A percentile compares a stretch with the other conserved stretches of the same genome.
phyloP scores from a whole-genome alignment of 2,329 filamentous ascomycete species.

The Trichoderma brevicompactum region DNA sequence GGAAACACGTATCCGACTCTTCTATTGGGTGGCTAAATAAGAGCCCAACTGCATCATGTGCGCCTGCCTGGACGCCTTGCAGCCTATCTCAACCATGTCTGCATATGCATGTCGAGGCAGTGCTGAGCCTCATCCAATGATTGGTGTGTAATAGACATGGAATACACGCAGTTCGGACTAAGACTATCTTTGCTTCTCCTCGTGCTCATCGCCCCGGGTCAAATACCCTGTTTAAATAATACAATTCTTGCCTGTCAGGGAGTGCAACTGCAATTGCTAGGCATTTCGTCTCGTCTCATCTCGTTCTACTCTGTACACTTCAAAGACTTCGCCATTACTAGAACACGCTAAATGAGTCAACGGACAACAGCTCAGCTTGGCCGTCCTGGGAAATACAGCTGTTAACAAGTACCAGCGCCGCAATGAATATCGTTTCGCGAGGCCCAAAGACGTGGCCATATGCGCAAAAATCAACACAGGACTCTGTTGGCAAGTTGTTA shows the following conservation, averaged over 20 bases:
- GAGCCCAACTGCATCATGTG: background rate
- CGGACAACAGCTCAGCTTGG: background rate
- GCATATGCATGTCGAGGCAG: background rate
- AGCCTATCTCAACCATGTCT: background rate
- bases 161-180: background rate
- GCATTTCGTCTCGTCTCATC: background rate
- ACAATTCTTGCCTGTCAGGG: background rate
- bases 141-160: background rate
- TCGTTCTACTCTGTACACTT: background rate
- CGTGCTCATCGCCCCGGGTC: too few species aligned
- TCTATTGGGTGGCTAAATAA: background rate
- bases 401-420: background rate
- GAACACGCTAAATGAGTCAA: slow-evolving; percentile 5
- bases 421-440: slow-evolving; percentile 7
- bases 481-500: background rate
- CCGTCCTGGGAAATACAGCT: background rate
- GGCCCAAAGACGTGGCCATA: slow-evolving; percentile 9
- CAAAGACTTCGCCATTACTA: background rate
- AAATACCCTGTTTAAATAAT: background rate
- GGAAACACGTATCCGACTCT: background rate
- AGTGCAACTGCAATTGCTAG: background rate
- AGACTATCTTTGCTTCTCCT: background rate
- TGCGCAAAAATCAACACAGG: background rate
- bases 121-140: background rate
- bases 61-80: background rate